Percentiles rank a stretch among this genome's conserved stretches.
Conservation (phyloP, 176 grass and related monocot species). For the Saccharum officinarum region DNA sequence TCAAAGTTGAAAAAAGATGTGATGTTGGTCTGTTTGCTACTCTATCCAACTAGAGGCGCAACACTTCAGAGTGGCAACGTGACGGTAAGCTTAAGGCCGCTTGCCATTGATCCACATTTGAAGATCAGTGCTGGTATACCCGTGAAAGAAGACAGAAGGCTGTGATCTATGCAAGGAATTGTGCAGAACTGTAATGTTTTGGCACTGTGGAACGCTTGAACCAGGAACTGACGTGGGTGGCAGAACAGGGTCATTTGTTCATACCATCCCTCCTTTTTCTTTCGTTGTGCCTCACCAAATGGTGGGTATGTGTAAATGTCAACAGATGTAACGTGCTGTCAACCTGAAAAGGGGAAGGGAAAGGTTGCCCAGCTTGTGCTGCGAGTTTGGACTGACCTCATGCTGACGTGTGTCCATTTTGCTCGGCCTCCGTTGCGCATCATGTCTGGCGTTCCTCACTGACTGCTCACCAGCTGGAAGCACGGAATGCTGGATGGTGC, state of each 20-base stretch:
- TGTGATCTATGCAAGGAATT: constrained; percentile 20
- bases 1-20: constrained; percentile 26
- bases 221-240: constrained; percentile 13
- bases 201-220: constrained; percentile 21
- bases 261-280: constrained; percentile 30
- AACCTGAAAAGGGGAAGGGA: neutral
- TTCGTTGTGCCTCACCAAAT: constrained; percentile 42
- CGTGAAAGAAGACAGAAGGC: neutral
- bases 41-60: constrained; percentile 21
- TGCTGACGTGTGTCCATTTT: neutral
- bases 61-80: constrained; percentile 24
- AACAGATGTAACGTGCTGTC: constrained; percentile 41
- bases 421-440: neutral
- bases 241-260: constrained; percentile 27
- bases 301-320: constrained; percentile 50
- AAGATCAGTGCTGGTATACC: constrained; percentile 15
- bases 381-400: neutral
- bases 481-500: neutral
- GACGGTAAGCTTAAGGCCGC: constrained; percentile 13
- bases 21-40: constrained; percentile 52
- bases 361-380: constrained; percentile 20
- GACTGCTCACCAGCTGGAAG: neutral
- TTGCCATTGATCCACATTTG: constrained; percentile 26
- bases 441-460: neutral
- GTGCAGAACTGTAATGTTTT: constrained; percentile 26